These are phyloP conservation scores for Sarocladium strictum DNA, from an alignment of 2,329 filamentous ascomycete genomes.

Conservation along the genomic window DNA sequence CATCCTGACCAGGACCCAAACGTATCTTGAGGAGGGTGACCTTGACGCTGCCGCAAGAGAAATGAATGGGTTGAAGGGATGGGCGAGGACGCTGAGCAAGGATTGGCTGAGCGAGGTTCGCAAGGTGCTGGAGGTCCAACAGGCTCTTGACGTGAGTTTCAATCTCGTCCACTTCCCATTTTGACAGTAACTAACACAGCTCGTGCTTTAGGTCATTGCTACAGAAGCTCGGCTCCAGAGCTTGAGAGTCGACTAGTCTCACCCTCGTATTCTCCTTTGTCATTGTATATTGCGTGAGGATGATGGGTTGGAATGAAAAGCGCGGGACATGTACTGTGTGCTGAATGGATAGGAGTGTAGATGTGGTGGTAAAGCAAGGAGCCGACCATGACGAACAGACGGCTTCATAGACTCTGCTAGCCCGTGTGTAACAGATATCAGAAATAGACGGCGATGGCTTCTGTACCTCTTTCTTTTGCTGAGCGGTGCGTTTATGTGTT, in stretches of 20 bases:
- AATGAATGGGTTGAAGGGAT: constrained; percentile 88
- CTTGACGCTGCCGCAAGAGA: constrained; percentile 87
- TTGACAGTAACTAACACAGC: constrained; percentile 19
- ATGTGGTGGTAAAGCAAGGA: neutral
- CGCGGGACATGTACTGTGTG: neutral
- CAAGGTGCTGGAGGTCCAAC: constrained; percentile 88
- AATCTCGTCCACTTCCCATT: neutral
- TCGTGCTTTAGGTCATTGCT: constrained; percentile 63
- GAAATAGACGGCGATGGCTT: constrained; percentile 9
- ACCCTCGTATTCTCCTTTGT: constrained; percentile 30
- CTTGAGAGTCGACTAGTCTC: constrained; percentile 66
- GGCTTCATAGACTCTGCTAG: constrained; percentile 3
- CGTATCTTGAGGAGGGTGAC: constrained; percentile 85
- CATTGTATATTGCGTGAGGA: constrained; percentile 26
- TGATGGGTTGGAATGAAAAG: neutral
- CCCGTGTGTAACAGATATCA: constrained; percentile 8
- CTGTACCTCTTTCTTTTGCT: neutral
- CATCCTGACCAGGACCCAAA: constrained; percentile 83
- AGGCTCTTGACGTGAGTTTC: constrained; percentile 82
- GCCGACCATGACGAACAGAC: neutral
- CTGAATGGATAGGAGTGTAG: neutral
- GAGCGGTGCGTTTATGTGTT: no score
- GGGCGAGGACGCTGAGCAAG: constrained; percentile 90
- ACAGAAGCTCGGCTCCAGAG: constrained; percentile 87
- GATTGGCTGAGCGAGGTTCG: constrained; percentile 92